These are phyloP conservation scores for Ambispora gerdemannii DNA, from an alignment of 192 early-diverging fungal species.

Conservation along the genomic window DNA sequence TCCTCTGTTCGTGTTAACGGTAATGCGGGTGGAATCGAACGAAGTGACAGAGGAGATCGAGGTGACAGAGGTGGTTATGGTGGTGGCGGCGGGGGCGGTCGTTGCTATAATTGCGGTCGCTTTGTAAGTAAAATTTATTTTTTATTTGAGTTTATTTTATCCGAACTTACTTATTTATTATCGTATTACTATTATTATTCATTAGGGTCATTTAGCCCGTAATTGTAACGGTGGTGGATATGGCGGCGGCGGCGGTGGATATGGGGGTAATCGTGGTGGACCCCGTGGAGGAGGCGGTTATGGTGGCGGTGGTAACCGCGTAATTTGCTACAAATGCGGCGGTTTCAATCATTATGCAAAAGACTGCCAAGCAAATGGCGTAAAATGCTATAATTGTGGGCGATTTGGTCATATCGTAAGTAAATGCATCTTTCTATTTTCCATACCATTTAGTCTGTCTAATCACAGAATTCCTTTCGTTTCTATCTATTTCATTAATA, in stretches of 20 bases:
- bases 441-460: not conserved
- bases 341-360: constrained; percentile 52
- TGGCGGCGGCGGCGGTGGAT: not conserved
- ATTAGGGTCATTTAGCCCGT: constrained; percentile 53
- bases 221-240: constrained; percentile 40
- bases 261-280: constrained; percentile 6
- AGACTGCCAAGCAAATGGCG: constrained; percentile 52
- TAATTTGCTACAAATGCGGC: constrained; percentile 55
- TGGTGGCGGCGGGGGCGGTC: constrained; percentile 31
- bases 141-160: not conserved
- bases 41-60: not conserved
- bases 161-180: not conserved
- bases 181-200: not conserved
- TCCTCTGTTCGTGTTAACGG: constrained; percentile 34
- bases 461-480: not conserved
- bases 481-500: not conserved
- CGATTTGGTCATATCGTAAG: constrained; percentile 56
- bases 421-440: not conserved
- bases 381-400: constrained; percentile 55
- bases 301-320: constrained; percentile 15
- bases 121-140: constrained; percentile 40
- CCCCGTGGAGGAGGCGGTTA: constrained; percentile 15
- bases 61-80: constrained; percentile 27
- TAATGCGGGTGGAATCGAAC: not conserved
- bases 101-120: constrained; percentile 50